Evolutionary conservation across 192 early-diverging fungal species (phyloP).

Genomic region (Coemansia sp.): DNA sequence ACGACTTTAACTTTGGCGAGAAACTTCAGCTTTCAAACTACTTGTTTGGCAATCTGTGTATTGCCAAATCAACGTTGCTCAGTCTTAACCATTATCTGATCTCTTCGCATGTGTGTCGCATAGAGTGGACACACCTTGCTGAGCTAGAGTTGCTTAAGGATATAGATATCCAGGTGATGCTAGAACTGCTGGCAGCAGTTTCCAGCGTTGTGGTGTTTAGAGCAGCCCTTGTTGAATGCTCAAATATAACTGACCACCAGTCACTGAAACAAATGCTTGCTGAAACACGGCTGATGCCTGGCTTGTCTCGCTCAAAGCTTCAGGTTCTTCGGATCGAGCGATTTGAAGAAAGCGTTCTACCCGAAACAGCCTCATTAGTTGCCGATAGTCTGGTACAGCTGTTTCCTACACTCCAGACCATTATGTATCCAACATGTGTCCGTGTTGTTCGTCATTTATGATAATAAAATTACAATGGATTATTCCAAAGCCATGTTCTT

Average conservation of each 20-base stretch:
- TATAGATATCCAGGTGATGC: background rate
- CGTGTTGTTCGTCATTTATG: background rate
- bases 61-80: background rate
- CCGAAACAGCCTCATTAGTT: background rate
- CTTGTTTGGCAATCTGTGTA: background rate
- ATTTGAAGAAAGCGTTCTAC: background rate
- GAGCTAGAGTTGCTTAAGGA: background rate
- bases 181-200: background rate
- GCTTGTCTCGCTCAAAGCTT: background rate
- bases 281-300: background rate
- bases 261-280: background rate
- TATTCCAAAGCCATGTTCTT: no score
- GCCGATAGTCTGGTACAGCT: background rate
- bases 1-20: background rate
- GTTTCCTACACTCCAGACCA: background rate
- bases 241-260: background rate
- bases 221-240: background rate
- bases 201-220: background rate
- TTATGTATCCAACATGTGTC: background rate
- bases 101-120: background rate
- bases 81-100: background rate
- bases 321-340: background rate
- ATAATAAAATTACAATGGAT: background rate
- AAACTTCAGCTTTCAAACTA: constrained; percentile 1
- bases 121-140: constrained; percentile 3